Conservation (phyloP, 805 yeast genomes). For the Tetrapisispora taiwanensis region DNA sequence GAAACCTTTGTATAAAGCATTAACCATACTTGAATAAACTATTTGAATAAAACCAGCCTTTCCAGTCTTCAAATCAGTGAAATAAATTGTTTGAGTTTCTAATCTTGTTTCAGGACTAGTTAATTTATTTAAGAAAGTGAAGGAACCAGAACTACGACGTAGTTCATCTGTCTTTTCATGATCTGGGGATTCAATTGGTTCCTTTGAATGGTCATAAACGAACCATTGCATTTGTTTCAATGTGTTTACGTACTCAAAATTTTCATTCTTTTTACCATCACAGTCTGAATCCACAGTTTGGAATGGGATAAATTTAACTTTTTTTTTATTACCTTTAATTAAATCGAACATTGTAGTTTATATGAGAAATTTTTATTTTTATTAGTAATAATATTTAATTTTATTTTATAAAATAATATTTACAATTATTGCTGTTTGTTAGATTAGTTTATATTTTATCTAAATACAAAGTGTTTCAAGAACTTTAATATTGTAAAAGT, state of each 20-base stretch:
- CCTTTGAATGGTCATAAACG: constrained; percentile 2
- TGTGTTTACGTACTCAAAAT: not conserved
- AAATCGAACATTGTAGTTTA: constrained; percentile 1
- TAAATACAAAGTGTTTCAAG: too few species aligned
- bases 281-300: constrained; percentile 1
- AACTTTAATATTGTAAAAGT: too few species aligned
- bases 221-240: constrained; percentile 4
- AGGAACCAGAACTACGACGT: constrained; percentile 2
- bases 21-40: constrained; percentile 41
- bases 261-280: not conserved
- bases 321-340: constrained; percentile 5
- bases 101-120: constrained; percentile 29
- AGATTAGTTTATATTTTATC: too few species aligned
- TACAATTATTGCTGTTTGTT: too few species aligned
- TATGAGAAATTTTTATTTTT: too few species aligned
- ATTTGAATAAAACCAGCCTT: constrained; percentile 43
- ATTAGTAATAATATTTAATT: too few species aligned
- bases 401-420: too few species aligned
- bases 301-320: constrained; percentile 3
- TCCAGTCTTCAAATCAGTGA: constrained; percentile 36
- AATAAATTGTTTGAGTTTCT: constrained; percentile 47
- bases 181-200: constrained; percentile 3
- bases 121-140: constrained; percentile 1
- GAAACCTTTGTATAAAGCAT: constrained; percentile 43
- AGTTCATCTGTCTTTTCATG: not conserved